Percentiles rank a stretch among this genome's conserved stretches.
Evolutionary conservation across 2,329 filamentous ascomycete species (phyloP).

Genomic region (Annulohypoxylon truncatum): DNA sequence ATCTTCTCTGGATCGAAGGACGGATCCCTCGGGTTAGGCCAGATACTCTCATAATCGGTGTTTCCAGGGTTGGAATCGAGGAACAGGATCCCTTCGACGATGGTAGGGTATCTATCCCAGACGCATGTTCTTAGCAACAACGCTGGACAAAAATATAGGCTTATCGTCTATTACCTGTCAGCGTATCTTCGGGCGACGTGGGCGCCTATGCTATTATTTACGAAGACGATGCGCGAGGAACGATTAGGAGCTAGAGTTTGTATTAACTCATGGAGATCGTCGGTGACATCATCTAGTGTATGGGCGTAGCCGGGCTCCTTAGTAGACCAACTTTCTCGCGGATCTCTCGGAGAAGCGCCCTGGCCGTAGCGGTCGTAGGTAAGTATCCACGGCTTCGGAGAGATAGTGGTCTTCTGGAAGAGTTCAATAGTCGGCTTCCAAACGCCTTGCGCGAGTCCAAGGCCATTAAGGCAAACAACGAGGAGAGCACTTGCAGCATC

Average conservation of each 20-base stretch:
- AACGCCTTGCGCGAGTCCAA: conserved; percentile 45
- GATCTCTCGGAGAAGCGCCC: conserved; percentile 39
- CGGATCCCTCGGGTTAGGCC: conserved; percentile 46
- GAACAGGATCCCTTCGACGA: conserved; percentile 46
- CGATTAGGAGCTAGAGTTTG: conserved; percentile 13
- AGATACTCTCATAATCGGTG: conserved; percentile 46
- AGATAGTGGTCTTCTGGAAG: conserved; percentile 26
- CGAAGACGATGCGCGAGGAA: conserved; percentile 36
- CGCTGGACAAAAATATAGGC: neutral
- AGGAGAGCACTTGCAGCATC: conserved; percentile 41
- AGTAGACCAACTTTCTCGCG: conserved; percentile 42
- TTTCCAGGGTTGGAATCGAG: conserved; percentile 52
- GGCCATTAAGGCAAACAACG: conserved; percentile 50
- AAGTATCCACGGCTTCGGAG: conserved; percentile 46
- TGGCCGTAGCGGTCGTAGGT: conserved; percentile 50
- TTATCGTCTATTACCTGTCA: conserved; percentile 35
- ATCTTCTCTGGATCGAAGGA: conserved; percentile 43
- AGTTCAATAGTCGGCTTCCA: conserved; percentile 47
- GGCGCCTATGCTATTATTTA: conserved; percentile 49
- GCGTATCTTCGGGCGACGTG: conserved; percentile 49
- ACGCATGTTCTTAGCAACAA: conserved; percentile 3
- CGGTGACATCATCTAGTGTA: conserved; percentile 19
- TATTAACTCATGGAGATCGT: conserved; percentile 28
- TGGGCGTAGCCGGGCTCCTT: conserved; percentile 27
- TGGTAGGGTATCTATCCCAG: conserved; percentile 38